phyloP scores from a whole-genome alignment of 2,329 filamentous ascomycete genomes.

The Pseudogymnoascus sp. region DNA sequence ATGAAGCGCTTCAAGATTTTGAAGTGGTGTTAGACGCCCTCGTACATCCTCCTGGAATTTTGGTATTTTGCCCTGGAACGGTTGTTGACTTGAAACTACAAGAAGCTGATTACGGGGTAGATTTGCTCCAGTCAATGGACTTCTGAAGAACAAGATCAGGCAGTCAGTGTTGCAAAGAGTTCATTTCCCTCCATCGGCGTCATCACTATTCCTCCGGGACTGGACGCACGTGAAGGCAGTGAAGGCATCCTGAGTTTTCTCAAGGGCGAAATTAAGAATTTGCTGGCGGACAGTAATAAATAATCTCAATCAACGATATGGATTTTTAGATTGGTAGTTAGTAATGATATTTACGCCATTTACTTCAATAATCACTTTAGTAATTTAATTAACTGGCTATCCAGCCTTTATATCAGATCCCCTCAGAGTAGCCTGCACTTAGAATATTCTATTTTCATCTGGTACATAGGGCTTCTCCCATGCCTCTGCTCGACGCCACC shows the following conservation, averaged over 20 bases:
- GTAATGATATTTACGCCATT: neutral
- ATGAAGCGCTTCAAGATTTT: neutral
- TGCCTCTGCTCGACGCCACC: conserved; percentile 15
- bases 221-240: neutral
- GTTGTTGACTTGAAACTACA: neutral
- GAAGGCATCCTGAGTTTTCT: neutral
- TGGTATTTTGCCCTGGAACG: neutral
- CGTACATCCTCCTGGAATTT: neutral
- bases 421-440: neutral
- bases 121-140: neutral
- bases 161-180: neutral
- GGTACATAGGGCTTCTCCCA: conserved; percentile 14
- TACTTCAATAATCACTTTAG: neutral
- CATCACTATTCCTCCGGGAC: neutral
- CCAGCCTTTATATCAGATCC: neutral
- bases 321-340: neutral
- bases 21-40: neutral
- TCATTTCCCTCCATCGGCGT: neutral
- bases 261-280: neutral
- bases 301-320: neutral
- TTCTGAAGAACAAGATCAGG: neutral
- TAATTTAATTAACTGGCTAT: neutral
- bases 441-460: neutral
- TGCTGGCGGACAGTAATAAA: neutral
- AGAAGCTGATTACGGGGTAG: neutral